Base-by-base conservation (phyloP, 805 yeast species). In the Lachancea sp. region DNA sequence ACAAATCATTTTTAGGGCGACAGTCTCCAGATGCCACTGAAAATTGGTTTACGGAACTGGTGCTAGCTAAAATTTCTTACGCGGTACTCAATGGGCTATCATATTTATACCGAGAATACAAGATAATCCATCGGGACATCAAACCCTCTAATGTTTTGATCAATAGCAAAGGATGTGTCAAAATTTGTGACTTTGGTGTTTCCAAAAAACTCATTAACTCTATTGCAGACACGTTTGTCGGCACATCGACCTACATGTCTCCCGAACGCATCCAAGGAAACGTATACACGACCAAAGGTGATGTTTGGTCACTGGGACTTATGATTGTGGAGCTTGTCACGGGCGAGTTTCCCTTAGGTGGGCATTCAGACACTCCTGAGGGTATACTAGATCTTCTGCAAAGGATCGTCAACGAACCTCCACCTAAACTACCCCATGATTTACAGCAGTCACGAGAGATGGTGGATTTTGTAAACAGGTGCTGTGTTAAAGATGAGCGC, bases 251-350 rank as follows among this genome's bases (percentile, higher is more conserved):
- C 0, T 92, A 92, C 59, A 92, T 92, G 94, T 84, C 96, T 1
- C 99, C 99, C 0, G 99, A 92, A 55, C 73, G 99, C 47, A 90
- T 92, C 41, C 96, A 88, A 63, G 99, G 99, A 15, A 86, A 85
- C 31, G 80, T 81, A 8, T 92, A 92, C 63, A 83, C 95, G 7
- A 81, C 89, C n/a, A 88, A 89, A 51, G 90, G 95, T 28, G 99
- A 92, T 60, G 90, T 92, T 9, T 92, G 99, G 99, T 87, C 97
- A 0, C 66, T 89, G 49, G 99, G 98, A 1, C 68, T 92, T 33
- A 83, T 89, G 80, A 69, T 92, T 29, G 77, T 86, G 37, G 97
- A 92, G 60, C 68, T 92, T 38, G 90, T 96, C 1, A 77, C 84
- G 3, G 97, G 97, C 0, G 71, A 70, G 40, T 81, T 83, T 51